Evolutionary conservation across 345 rosid species (phyloP), one percentile per base, ranked within the genome.

Genomic region (Arabidopsis arenosa): DNA sequence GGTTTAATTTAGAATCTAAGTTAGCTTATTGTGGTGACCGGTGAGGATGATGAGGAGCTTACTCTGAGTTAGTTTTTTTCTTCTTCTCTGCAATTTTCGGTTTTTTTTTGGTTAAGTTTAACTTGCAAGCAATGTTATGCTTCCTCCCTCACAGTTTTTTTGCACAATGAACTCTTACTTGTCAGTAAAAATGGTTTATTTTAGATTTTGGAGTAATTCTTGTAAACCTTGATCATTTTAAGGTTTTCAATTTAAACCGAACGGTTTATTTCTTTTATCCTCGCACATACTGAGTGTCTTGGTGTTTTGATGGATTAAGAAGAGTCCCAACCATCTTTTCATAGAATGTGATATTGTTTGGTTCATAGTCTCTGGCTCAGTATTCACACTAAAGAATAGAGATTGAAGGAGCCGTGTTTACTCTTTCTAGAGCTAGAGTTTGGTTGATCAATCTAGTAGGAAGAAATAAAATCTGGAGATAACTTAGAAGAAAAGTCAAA

Each of bases 401-500:
- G 62, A 33, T 58, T 35, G 44, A 15, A 9, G 44, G 28, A 58
- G 14, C 44, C 12, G n/a, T 58, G 9, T 18, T 18, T 59, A 10
- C 21, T 57, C 40, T 14, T 55, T 30, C 1, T 6, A 21, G 55
- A 30, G 13, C 3, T 21, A 54, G 9, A 13, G 39, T 55, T 56
- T 4, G 18, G 18, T 56, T 6, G 53, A 48, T 17, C 4, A 48
- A 47, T 15, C 15, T 13, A 61, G 39, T 14, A 5, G 52, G 67
- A 43, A 18, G 21, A 43, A n/a, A 45, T 0, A 36, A 45, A 23
- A 28, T 37, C n/a, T 36, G 61, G 73, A 37, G 68, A 68, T 49
- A 61, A 75, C 74, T 63, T 61, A 61, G 33, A 75, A 59, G 69
- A 68, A 75, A 68, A 75, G 64, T 68, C 79, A 75, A 60, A 68